Evolutionary conservation across 768 basidiomycete species (phyloP).

Genomic region (Daedaleopsis nitida): DNA sequence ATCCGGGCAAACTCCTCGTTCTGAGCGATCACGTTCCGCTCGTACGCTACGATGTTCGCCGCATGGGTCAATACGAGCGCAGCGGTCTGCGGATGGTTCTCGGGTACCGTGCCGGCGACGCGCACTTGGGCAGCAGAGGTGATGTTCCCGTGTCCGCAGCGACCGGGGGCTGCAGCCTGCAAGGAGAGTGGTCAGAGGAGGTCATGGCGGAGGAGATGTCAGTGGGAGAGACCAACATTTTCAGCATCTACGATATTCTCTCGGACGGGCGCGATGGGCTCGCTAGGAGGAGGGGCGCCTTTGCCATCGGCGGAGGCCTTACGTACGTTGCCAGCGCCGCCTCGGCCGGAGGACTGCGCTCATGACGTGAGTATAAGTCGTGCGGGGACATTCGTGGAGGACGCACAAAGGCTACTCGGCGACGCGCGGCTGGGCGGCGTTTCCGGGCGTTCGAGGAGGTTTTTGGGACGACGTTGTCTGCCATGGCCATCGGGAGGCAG

Average conservation of each 20-base stretch:
- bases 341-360: conserved; percentile 51
- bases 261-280: conserved; percentile 58
- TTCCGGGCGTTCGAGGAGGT: background rate
- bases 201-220: background rate
- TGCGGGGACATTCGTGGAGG: background rate
- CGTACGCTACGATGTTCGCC: conserved; percentile 29
- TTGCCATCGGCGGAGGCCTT: conserved; percentile 39
- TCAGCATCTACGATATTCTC: conserved; percentile 46
- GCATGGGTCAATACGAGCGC: conserved; percentile 30
- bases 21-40: conserved; percentile 41
- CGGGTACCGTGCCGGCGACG: conserved; percentile 13
- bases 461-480: conserved; percentile 14
- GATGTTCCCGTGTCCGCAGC: conserved; percentile 86
- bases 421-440: conserved; percentile 52
- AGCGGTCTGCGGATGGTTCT: conserved; percentile 24
- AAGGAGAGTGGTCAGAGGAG: conserved; percentile 8
- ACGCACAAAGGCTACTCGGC: conserved; percentile 59
- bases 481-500: conserved; percentile 8
- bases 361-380: background rate
- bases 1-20: conserved; percentile 33
- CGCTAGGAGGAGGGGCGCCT: conserved; percentile 36
- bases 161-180: conserved; percentile 60
- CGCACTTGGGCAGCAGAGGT: conserved; percentile 71
- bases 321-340: conserved; percentile 70
- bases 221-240: conserved; percentile 33